Evolutionary conservation across 108 stramenopile species (phyloP).

Genomic region (Seminavis robusta): DNA sequence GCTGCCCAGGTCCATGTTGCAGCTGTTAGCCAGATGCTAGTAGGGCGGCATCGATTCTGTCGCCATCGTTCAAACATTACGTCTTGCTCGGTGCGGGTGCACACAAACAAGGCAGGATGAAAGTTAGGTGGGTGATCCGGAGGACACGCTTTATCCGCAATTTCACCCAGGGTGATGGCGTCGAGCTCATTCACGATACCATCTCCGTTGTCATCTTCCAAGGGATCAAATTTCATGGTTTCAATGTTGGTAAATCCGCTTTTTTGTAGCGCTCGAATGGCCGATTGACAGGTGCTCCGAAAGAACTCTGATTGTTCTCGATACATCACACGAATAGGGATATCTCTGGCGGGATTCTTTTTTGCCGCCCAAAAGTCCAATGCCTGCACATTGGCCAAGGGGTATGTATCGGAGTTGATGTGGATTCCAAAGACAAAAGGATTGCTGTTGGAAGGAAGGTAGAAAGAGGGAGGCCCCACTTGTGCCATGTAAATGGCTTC

Average conservation of each 20-base stretch:
- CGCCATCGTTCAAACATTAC: slow-evolving; percentile 22
- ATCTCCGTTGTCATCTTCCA: slow-evolving; percentile 23
- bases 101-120: slow-evolving; percentile 39
- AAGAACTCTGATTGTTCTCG: slow-evolving; percentile 40
- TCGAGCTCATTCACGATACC: slow-evolving; percentile 29
- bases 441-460: slow-evolving; percentile 23
- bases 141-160: background rate
- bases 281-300: slow-evolving; percentile 38
- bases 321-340: slow-evolving; percentile 33
- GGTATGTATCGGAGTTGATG: slow-evolving; percentile 41
- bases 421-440: slow-evolving; percentile 59
- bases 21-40: slow-evolving; percentile 35
- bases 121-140: slow-evolving; percentile 5
- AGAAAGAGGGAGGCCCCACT: slow-evolving; percentile 53
- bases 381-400: slow-evolving; percentile 21
- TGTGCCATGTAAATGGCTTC: slow-evolving; percentile 39
- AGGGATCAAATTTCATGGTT: slow-evolving; percentile 27
- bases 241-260: slow-evolving; percentile 24
- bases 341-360: no score
- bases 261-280: slow-evolving; percentile 7
- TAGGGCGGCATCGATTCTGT: slow-evolving; percentile 33
- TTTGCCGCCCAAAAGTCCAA: slow-evolving; percentile 27
- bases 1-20: slow-evolving; percentile 44
- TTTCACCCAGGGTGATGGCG: slow-evolving; percentile 14
- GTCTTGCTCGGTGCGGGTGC: slow-evolving; percentile 31